Percentiles rank a stretch among this genome's conserved stretches.
Evolutionary conservation across 306 rosid genomes (phyloP).

Genomic region (Trifolium fragiferum): DNA sequence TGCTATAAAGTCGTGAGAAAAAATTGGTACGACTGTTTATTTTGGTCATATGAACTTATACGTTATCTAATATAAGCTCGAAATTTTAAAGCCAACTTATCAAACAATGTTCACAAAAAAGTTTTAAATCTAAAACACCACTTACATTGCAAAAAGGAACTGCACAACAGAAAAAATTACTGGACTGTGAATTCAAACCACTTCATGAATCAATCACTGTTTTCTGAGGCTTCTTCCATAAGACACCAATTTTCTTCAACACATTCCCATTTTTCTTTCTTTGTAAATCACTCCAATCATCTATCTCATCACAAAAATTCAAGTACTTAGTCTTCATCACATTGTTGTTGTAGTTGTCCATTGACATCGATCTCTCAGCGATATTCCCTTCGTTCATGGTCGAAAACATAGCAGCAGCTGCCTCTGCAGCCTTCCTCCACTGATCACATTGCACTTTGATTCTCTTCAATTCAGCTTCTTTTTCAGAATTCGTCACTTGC

Average conservation of each 20-base stretch:
- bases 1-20: too few species aligned
- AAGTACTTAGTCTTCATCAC: conserved; percentile 58
- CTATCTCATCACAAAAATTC: conserved; percentile 66
- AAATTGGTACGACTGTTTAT: too few species aligned
- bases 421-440: conserved; percentile 99
- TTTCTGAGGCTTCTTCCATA: conserved; percentile 93
- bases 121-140: not conserved
- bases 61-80: too few species aligned
- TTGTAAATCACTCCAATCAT: conserved; percentile 69
- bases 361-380: conserved; percentile 67
- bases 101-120: conserved; percentile 21
- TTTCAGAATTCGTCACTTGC: conserved; percentile 66
- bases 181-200: conserved; percentile 27
- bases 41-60: too few species aligned
- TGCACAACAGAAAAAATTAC: conserved; percentile 22
- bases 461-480: conserved; percentile 78
- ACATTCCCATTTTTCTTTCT: conserved; percentile 88
- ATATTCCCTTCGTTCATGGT: conserved; percentile 72
- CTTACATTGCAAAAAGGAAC: conserved; percentile 27
- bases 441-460: conserved; percentile 88
- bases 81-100: not conserved
- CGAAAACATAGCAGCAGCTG: conserved; percentile 86
- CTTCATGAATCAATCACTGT: conserved; percentile 4
- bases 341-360: conserved; percentile 68
- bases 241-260: conserved; percentile 90